Percentiles rank a stretch among this genome's conserved stretches.
Evolutionary conservation across 2,329 filamentous ascomycete species (phyloP).

Genomic region (Myriosclerotinia duriaeana): DNA sequence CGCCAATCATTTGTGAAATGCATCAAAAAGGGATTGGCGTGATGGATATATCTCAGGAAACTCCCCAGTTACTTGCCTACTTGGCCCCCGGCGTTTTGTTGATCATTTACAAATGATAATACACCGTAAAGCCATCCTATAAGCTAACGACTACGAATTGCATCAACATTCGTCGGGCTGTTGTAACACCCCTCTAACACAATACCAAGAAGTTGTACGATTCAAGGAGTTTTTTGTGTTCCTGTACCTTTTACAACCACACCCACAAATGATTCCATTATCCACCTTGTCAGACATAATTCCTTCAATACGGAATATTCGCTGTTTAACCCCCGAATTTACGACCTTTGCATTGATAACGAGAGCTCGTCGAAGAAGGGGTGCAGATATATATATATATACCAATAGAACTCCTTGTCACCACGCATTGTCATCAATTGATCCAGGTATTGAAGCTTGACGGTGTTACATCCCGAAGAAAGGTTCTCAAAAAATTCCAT

Average conservation of each 20-base stretch:
- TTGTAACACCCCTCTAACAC: neutral
- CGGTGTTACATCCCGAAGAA: no score
- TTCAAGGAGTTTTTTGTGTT: conserved; percentile 15
- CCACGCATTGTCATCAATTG: neutral
- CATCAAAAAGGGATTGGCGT: neutral
- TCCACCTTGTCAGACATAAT: neutral
- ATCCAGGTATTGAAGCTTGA: neutral
- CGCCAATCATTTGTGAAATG: neutral
- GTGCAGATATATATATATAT: neutral
- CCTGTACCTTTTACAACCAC: conserved; percentile 1
- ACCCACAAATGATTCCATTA: neutral
- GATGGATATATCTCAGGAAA: neutral
- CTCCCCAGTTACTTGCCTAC: neutral
- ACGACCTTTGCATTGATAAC: neutral
- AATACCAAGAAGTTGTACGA: neutral
- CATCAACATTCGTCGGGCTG: neutral
- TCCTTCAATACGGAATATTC: neutral
- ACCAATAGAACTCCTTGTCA: neutral
- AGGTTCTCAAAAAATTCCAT: no score
- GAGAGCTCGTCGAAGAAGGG: neutral
- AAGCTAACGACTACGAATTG: neutral
- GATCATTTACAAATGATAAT: neutral
- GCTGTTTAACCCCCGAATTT: conserved; percentile 1
- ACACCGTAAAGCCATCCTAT: neutral
- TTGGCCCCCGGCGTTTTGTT: neutral